Conservation (phyloP, 1,139 yeast species). For the Debaryomyces coudertii region DNA sequence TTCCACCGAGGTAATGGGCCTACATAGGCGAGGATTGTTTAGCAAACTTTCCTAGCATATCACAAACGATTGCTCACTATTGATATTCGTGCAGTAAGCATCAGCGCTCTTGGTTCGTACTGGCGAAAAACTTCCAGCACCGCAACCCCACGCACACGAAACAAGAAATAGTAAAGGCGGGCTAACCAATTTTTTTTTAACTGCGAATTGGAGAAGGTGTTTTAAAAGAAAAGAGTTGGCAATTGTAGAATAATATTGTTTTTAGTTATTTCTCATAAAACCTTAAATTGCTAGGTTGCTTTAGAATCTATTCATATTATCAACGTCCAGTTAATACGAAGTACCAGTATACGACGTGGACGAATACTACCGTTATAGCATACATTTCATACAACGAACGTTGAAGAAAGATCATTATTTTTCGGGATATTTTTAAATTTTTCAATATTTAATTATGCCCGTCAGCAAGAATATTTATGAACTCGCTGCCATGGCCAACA, state of each 20-base stretch:
- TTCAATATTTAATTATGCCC: constrained; percentile 11
- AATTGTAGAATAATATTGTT: not conserved
- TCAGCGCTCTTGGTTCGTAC: not conserved
- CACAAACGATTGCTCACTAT: constrained; percentile 3
- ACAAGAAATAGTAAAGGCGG: not conserved
- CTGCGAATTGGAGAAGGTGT: constrained; percentile 4
- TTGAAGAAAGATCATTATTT: not conserved
- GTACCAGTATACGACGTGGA: not conserved
- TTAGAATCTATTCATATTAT: constrained; percentile 1
- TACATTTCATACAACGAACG: not conserved
- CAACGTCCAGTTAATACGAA: constrained; percentile 1
- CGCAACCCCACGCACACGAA: constrained; percentile 6
- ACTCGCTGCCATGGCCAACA: constrained; percentile 13
- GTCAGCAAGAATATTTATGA: constrained; percentile 15
- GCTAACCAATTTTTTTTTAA: constrained; percentile 2
- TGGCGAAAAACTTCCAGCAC: constrained; percentile 4
- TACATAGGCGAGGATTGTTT: constrained; percentile 5
- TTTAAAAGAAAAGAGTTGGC: constrained; percentile 4
- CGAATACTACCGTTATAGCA: not conserved
- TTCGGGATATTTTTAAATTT: constrained; percentile 1
- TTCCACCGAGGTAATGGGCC: not conserved
- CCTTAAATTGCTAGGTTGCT: constrained; percentile 4
- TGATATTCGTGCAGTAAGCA: not conserved
- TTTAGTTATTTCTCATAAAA: not conserved
- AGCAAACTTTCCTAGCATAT: not conserved